These are phyloP conservation scores for Purshia tridentata DNA, from an alignment of 306 rosid genomes.

Conservation along the genomic window DNA sequence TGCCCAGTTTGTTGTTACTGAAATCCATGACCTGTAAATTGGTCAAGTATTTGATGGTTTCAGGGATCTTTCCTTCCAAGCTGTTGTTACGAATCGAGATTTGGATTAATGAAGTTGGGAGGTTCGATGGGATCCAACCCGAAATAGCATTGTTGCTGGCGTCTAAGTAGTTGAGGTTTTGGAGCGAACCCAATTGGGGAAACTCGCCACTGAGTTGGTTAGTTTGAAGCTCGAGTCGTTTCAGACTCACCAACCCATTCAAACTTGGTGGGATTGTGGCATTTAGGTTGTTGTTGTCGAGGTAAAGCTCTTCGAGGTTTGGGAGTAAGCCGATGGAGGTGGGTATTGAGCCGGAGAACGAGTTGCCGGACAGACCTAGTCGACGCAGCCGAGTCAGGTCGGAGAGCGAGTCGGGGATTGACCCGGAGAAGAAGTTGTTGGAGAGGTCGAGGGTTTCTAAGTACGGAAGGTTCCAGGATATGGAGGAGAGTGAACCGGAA, in stretches of 20 bases:
- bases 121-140: slow-evolving; percentile 40
- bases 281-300: slow-evolving; percentile 56
- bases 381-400: slow-evolving; percentile 56
- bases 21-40: slow-evolving; percentile 63
- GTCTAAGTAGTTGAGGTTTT: slow-evolving; percentile 51
- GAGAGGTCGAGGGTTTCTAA: slow-evolving; percentile 70
- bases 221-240: slow-evolving; percentile 59
- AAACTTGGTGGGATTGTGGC: slow-evolving; percentile 53
- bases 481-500: slow-evolving; percentile 43
- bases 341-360: slow-evolving; percentile 59
- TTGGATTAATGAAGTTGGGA: slow-evolving; percentile 58
- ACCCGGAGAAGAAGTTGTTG: slow-evolving; percentile 62
- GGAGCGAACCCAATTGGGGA: slow-evolving; percentile 45
- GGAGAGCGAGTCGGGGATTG: slow-evolving; percentile 47
- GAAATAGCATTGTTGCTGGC: slow-evolving; percentile 49
- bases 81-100: slow-evolving; percentile 67
- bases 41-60: slow-evolving; percentile 25
- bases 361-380: slow-evolving; percentile 61
- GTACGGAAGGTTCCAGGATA: slow-evolving; percentile 63
- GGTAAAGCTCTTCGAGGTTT: slow-evolving; percentile 60
- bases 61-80: slow-evolving; percentile 35
- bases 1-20: slow-evolving; percentile 54
- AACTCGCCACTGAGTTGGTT: slow-evolving; percentile 54
- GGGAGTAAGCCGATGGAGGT: slow-evolving; percentile 45
- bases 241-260: slow-evolving; percentile 34